phyloP scores from a whole-genome alignment of 1,284 basidiomycete genomes.

The Erythrobasidium hasegawianum region DNA sequence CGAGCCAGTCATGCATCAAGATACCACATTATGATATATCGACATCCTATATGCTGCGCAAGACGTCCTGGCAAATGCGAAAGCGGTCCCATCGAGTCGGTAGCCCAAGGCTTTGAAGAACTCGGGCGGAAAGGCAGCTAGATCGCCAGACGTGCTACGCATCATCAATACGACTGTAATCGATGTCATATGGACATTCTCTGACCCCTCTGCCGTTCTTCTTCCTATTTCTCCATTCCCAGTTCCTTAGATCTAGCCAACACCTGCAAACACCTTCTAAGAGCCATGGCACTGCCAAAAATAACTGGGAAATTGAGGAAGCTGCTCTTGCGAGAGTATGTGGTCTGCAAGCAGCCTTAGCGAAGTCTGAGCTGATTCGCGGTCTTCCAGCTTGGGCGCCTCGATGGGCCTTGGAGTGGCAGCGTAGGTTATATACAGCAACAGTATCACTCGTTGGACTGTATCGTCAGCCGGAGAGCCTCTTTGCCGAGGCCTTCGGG shows the following conservation, averaged over 20 bases:
- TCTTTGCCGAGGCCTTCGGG: background rate
- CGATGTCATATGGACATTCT: too few species aligned
- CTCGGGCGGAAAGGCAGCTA: too few species aligned
- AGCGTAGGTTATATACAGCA: background rate
- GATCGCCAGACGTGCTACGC: too few species aligned
- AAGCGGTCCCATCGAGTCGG: too few species aligned
- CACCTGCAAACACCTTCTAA: background rate
- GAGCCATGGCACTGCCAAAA: conserved; percentile 19
- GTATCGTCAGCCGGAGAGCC: background rate
- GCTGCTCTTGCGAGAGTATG: background rate
- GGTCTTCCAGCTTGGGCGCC: background rate
- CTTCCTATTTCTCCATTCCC: background rate
- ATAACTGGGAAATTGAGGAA: conserved; percentile 13
- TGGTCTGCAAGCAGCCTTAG: too few species aligned
- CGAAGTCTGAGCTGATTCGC: too few species aligned
- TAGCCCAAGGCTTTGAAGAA: too few species aligned
- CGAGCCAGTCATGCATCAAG: too few species aligned
- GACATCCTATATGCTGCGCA: too few species aligned
- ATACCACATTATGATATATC: too few species aligned
- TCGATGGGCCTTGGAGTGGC: background rate
- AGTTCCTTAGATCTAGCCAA: background rate
- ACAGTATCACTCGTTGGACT: background rate
- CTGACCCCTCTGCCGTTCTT: background rate
- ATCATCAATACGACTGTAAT: too few species aligned
- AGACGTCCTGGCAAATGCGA: too few species aligned